Conservation (phyloP, 805 yeast genomes). For the Candida palmyrensis region DNA sequence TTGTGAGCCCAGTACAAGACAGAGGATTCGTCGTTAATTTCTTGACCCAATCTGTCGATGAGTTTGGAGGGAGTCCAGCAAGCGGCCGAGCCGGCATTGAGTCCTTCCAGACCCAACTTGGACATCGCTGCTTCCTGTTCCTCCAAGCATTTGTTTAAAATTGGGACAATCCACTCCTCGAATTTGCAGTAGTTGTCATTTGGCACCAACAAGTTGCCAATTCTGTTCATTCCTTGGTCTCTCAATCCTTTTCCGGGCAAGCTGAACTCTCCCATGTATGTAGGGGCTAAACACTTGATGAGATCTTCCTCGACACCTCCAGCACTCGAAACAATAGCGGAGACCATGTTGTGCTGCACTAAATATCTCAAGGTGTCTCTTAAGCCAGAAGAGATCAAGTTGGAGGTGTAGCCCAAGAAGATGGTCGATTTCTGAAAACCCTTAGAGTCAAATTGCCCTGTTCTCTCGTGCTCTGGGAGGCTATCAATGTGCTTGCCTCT, state of each 20-base stretch:
- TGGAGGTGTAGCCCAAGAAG: constrained; percentile 94
- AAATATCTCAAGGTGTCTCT: constrained; percentile 85
- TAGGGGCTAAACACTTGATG: constrained; percentile 94
- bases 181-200: constrained; percentile 96
- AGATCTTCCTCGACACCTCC: constrained; percentile 98
- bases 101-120: constrained; percentile 42
- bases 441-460: constrained; percentile 71
- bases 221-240: constrained; percentile 95
- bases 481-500: constrained; percentile 73
- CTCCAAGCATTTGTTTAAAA: constrained; percentile 77
- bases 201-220: constrained; percentile 95
- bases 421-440: constrained; percentile 85
- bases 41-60: constrained; percentile 91
- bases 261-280: constrained; percentile 87
- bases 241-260: constrained; percentile 78
- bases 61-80: constrained; percentile 93
- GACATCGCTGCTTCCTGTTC: constrained; percentile 75
- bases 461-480: constrained; percentile 58
- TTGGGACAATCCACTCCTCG: constrained; percentile 98
- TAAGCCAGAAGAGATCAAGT: constrained; percentile 89
- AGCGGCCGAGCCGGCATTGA: constrained; percentile 60
- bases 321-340: constrained; percentile 94
- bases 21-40: constrained; percentile 88
- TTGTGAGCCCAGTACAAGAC: constrained; percentile 98
- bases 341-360: constrained; percentile 91